A percentile compares a stretch with the other conserved stretches of the same genome.
phyloP scores from a whole-genome alignment of 1,139 yeast species.

The Geotrichum armillariae region DNA sequence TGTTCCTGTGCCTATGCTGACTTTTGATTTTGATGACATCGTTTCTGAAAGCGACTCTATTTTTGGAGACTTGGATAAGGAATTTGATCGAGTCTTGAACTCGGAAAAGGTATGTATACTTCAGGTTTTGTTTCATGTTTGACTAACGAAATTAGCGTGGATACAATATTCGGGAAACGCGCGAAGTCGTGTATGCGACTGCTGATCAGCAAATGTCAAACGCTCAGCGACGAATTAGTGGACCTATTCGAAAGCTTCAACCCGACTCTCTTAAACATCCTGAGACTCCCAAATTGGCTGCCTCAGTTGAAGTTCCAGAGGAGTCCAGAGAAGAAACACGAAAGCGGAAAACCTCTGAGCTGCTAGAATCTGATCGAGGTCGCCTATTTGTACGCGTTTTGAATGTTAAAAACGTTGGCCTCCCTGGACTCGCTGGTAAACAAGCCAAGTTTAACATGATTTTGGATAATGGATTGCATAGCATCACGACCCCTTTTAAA shows the following conservation, averaged over 20 bases:
- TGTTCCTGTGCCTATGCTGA: constrained; percentile 39
- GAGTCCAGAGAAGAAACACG: background rate
- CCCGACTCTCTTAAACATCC: background rate
- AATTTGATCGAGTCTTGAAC: constrained; percentile 41
- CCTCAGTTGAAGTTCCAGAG: background rate
- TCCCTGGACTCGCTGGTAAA: constrained; percentile 55
- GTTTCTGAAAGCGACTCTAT: constrained; percentile 40
- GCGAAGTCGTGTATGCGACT: constrained; percentile 37
- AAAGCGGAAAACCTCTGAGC: constrained; percentile 25
- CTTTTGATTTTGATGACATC: constrained; percentile 37
- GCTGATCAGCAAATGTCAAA: constrained; percentile 21
- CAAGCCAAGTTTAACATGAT: constrained; percentile 68
- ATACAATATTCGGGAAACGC: constrained; percentile 38
- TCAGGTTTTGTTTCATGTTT: background rate
- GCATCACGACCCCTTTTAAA: constrained; percentile 71
- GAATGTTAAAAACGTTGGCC: constrained; percentile 54
- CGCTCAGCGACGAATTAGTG: constrained; percentile 26
- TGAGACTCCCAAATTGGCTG: background rate
- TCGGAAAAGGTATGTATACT: constrained; percentile 30
- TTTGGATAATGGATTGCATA: constrained; percentile 87
- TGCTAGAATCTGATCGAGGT: constrained; percentile 57
- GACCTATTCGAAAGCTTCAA: constrained; percentile 30
- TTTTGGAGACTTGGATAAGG: constrained; percentile 44
- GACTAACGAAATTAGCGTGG: constrained; percentile 30
- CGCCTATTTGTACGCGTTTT: constrained; percentile 68